Conservation (phyloP, 2,329 filamentous ascomycete genomes). For the Penicillium sp. region DNA sequence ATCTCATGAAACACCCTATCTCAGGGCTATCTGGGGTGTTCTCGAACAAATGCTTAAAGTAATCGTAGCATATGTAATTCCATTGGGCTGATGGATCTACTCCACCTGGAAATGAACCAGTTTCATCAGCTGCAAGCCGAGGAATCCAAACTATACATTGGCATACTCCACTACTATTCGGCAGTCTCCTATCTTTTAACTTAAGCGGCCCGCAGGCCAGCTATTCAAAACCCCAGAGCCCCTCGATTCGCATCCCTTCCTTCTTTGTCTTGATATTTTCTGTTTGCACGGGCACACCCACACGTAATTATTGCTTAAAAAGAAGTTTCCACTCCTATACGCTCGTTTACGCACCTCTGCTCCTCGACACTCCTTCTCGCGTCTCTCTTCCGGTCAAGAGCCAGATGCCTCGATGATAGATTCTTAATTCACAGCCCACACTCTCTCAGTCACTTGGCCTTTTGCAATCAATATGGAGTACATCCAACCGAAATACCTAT, state of each 20-base stretch:
- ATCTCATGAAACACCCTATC: constrained; percentile 4
- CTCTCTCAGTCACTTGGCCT: not conserved
- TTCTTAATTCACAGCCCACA: constrained; percentile 1
- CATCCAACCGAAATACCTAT: constrained; percentile 16
- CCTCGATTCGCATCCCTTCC: constrained; percentile 7
- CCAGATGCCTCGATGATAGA: constrained; percentile 5
- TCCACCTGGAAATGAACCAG: not conserved
- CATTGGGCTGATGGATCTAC: constrained; percentile 10
- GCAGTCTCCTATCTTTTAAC: constrained; percentile 9
- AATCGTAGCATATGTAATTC: not conserved
- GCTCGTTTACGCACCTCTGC: constrained; percentile 4
- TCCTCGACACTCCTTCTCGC: constrained; percentile 8
- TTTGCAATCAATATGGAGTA: constrained; percentile 15
- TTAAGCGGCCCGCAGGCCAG: constrained; percentile 5
- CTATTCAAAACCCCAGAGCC: constrained; percentile 13
- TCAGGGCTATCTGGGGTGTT: not conserved
- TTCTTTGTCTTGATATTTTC: constrained; percentile 8
- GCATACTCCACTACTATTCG: constrained; percentile 7
- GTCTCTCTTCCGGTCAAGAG: constrained; percentile 11
- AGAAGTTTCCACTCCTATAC: not conserved
- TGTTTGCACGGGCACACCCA: not conserved
- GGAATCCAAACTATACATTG: constrained; percentile 3
- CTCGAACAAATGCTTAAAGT: not conserved
- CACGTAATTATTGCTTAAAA: constrained; percentile 4
- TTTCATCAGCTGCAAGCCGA: constrained; percentile 6